Percentiles rank a stretch among this genome's conserved stretches.
Conservation (phyloP, 2,329 filamentous ascomycete species). For the Cordyceps tenuipes region DNA sequence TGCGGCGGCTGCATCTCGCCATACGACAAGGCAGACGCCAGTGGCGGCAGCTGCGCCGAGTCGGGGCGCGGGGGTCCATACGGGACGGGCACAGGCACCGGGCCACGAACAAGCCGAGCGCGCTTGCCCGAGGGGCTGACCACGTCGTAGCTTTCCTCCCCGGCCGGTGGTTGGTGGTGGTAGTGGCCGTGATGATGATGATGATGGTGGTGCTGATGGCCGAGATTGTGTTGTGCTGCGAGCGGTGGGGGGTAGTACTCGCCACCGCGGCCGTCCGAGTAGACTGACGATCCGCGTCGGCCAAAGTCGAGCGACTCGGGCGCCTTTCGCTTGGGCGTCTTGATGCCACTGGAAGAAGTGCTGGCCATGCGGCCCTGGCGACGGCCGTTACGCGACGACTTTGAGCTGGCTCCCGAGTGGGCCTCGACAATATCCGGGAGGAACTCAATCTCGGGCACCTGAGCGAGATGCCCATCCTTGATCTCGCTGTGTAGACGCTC, state of each 20-base stretch:
- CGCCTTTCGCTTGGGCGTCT: constrained; percentile 19
- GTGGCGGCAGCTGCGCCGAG: constrained; percentile 7
- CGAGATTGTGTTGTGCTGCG: neutral
- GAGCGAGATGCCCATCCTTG: constrained; percentile 29
- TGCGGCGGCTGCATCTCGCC: constrained; percentile 8
- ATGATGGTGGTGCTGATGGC: neutral
- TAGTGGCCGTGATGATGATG: neutral
- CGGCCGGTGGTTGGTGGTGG: neutral
- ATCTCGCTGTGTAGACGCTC: constrained; percentile 38
- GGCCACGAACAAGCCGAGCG: constrained; percentile 13
- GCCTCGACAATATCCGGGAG: constrained; percentile 44
- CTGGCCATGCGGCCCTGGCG: constrained; percentile 15
- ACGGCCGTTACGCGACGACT: constrained; percentile 11
- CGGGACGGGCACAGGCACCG: neutral
- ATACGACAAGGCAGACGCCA: constrained; percentile 1
- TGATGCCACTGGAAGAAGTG: constrained; percentile 9
- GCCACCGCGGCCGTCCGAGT: neutral
- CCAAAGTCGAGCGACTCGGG: constrained; percentile 12
- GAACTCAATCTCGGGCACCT: constrained; percentile 52
- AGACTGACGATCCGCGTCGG: neutral
- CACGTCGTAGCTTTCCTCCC: constrained; percentile 12
- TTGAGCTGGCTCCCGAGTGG: constrained; percentile 13
- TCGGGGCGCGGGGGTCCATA: constrained; percentile 3
- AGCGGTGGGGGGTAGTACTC: neutral
- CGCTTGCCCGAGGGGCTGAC: constrained; percentile 19